Evolutionary conservation across 345 rosid species (phyloP).

Genomic region (Syzygium oleosum): DNA sequence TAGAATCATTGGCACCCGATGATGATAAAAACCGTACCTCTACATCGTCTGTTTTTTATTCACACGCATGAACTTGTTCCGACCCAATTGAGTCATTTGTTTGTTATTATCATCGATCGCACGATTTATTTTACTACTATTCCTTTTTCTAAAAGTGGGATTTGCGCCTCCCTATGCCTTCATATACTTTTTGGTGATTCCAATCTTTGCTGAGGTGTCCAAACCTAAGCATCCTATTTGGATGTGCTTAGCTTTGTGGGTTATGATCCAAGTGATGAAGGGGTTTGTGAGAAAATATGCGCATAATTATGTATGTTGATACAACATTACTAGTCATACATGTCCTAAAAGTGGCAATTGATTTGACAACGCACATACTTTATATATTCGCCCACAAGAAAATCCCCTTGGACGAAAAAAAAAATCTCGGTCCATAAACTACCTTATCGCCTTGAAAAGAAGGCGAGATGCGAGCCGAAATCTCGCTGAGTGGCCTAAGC

Average conservation of each 20-base stretch:
- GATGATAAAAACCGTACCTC: neutral
- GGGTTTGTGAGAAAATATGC: neutral
- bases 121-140: no score
- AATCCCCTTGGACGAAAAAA: neutral
- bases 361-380: neutral
- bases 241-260: neutral
- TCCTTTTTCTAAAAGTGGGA: neutral
- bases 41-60: neutral
- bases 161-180: neutral
- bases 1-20: neutral
- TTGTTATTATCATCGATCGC: neutral
- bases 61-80: neutral
- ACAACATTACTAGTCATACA: neutral
- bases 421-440: neutral
- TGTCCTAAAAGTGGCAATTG: neutral
- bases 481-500: neutral
- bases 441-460: neutral
- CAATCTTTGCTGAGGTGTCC: neutral
- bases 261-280: neutral
- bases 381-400: neutral
- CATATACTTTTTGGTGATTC: neutral
- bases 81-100: neutral
- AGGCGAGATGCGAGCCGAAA: neutral
- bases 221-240: neutral
- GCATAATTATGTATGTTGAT: neutral